Evolutionary conservation across 768 basidiomycete species (phyloP), one percentile per base, ranked within the genome.

Genomic region (Pisolithus microcarpus): DNA sequence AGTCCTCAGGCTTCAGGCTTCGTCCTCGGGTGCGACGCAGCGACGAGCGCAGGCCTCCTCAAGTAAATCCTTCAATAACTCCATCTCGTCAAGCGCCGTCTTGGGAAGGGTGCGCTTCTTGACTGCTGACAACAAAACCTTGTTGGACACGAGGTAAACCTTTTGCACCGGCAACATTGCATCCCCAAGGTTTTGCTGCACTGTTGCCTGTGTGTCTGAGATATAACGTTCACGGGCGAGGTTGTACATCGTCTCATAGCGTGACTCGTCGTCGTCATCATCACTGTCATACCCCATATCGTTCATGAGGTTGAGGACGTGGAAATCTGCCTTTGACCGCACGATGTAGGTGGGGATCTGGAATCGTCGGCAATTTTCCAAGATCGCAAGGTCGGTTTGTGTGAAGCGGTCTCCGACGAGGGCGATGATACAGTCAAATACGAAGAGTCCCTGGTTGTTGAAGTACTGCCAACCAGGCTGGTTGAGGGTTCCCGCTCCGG

Each of bases 311-410:
- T 46, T 51, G 16, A 4, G 18, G 23, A 51, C 46, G 26, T 38
- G 50, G 23, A 44, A n/a, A 21, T 63, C 59, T 11, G 65, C 52
- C 48, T 65, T 61, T 5, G 63, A 63, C 23, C 63, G 60, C 36
- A 63, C 62, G 36, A 65, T 61, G 47, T 58, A 58, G n/a, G 51
- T 51, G 18, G 64, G 62, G 43, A 65, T 66, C 18, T 56, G 52
- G 51, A 53, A 61, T 11, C 51, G 56, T 15, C 42, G 46, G 48
- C 60, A 61, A 39, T 57, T 60, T 26, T 49, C 45, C 37, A 66
- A 52, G 43, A 66, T 60, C 4, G 63, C 60, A 24, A 58, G 48
- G 47, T 63, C 65, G 10, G 60, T 63, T 46, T 47, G 46, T 8
- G 60, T 60, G 50, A 66, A 59, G 21, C 65, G 60, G 44, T 56